phyloP scores from a whole-genome alignment of 139 green algal species.

The Chlamydomonas asymmetrica region DNA sequence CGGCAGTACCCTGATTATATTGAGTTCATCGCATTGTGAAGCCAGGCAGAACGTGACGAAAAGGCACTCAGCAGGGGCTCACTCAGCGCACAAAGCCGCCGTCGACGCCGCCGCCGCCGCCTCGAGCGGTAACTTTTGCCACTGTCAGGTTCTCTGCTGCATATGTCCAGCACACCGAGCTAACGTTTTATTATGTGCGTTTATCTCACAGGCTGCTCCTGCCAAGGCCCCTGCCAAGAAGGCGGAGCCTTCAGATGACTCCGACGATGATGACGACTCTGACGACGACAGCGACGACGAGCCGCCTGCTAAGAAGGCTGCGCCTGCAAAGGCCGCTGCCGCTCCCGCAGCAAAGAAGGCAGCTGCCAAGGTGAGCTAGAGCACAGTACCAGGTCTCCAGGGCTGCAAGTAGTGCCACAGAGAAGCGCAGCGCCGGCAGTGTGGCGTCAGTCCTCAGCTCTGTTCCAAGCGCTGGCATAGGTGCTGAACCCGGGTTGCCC shows the following conservation, averaged over 20 bases:
- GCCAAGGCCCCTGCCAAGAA: conserved; percentile 28
- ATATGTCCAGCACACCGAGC: neutral
- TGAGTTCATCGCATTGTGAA: neutral
- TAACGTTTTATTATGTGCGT: neutral
- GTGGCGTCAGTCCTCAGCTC: too few species aligned
- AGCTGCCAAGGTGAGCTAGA: conserved; percentile 3
- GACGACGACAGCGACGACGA: conserved; percentile 23
- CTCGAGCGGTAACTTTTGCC: too few species aligned
- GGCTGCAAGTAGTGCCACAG: too few species aligned
- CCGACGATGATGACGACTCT: conserved; percentile 22
- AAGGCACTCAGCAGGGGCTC: too few species aligned
- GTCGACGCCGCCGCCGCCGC: too few species aligned
- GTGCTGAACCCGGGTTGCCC: too few species aligned
- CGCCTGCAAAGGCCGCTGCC: neutral
- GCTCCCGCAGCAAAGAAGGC: conserved; percentile 17
- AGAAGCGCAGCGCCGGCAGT: too few species aligned
- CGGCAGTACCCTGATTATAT: too few species aligned
- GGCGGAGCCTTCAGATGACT: conserved; percentile 20
- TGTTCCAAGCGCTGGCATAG: too few species aligned
- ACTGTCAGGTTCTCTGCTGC: neutral
- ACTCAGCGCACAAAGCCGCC: too few species aligned
- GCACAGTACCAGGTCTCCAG: too few species aligned
- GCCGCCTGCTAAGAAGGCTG: conserved; percentile 26
- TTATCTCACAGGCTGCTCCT: neutral
- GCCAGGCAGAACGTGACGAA: too few species aligned